phyloP scores from a whole-genome alignment of 805 yeast genomes.

The Spencermartinsiella europaea region DNA sequence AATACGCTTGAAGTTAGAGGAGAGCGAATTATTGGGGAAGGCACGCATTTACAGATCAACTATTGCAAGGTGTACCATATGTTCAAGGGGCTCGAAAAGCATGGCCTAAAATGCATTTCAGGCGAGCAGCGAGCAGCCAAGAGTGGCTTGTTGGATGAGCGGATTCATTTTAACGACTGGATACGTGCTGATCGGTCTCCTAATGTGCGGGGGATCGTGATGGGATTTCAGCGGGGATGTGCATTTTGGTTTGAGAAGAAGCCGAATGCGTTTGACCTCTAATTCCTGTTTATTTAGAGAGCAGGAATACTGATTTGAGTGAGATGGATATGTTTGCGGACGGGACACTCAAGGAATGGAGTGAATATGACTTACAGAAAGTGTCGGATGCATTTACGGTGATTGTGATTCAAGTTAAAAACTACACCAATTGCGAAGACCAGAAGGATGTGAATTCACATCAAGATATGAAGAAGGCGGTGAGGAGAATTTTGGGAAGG shows the following conservation, averaged over 20 bases:
- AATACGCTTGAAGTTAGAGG: not conserved
- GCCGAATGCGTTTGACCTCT: not conserved
- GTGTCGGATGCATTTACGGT: not conserved
- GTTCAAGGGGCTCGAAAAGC: not conserved
- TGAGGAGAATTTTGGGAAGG: not conserved
- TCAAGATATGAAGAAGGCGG: not conserved
- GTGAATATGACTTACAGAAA: not conserved
- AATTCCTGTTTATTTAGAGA: not conserved
- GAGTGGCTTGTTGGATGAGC: not conserved
- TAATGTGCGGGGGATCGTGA: not conserved
- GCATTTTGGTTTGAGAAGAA: not conserved
- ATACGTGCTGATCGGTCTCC: not conserved
- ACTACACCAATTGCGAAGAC: not conserved
- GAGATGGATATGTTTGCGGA: not conserved
- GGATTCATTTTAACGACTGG: not conserved
- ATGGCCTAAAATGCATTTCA: not conserved
- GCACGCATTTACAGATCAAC: no score
- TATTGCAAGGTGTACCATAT: not conserved
- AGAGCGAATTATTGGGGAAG: not conserved
- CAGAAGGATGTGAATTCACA: not conserved
- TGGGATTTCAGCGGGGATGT: not conserved
- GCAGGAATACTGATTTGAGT: not conserved
- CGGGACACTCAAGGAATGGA: not conserved
- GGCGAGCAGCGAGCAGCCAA: not conserved
- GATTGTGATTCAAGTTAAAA: not conserved